Conservation (phyloP, 1,139 yeast genomes). For the Sugiyamaella grinbergsii region DNA sequence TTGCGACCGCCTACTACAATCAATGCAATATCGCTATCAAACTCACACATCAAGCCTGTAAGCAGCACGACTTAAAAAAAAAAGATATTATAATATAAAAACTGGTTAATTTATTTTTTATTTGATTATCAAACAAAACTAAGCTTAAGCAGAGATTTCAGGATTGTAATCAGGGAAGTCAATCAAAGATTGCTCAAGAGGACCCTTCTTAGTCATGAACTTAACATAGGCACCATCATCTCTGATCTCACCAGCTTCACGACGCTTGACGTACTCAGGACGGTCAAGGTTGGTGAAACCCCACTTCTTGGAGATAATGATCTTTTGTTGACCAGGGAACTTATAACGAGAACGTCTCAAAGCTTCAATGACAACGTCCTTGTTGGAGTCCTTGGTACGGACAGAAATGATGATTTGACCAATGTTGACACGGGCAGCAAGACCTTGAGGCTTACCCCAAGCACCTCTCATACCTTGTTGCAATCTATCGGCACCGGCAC, state of each 20-base stretch:
- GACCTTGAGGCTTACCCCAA: constrained; percentile 99
- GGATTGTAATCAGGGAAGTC: constrained; percentile 84
- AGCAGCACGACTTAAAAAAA: no score
- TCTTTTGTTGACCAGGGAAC: constrained; percentile 99
- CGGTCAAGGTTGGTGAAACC: constrained; percentile 99
- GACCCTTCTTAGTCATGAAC: constrained; percentile 97
- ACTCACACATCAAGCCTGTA: no score
- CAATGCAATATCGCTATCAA: no score
- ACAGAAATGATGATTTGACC: constrained; percentile 98
- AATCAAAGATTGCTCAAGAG: constrained; percentile 85
- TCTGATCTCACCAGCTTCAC: constrained; percentile 96
- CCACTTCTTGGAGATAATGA: constrained; percentile 99
- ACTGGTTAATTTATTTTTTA: not conserved
- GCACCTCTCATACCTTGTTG: constrained; percentile 99
- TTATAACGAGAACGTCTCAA: constrained; percentile 99
- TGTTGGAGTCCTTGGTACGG: constrained; percentile 98
- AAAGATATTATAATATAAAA: not conserved
- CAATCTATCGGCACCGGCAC: constrained; percentile 99
- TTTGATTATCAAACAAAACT: constrained; percentile 4
- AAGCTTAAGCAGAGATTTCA: constrained; percentile 15
- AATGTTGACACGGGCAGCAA: constrained; percentile 98
- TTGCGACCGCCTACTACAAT: no score
- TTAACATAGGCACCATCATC: constrained; percentile 99
- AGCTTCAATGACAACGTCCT: constrained; percentile 97
- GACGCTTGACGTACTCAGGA: constrained; percentile 91